These are phyloP conservation scores for Arabis hirsuta DNA, from an alignment of 345 rosid genomes.

Conservation along the genomic window DNA sequence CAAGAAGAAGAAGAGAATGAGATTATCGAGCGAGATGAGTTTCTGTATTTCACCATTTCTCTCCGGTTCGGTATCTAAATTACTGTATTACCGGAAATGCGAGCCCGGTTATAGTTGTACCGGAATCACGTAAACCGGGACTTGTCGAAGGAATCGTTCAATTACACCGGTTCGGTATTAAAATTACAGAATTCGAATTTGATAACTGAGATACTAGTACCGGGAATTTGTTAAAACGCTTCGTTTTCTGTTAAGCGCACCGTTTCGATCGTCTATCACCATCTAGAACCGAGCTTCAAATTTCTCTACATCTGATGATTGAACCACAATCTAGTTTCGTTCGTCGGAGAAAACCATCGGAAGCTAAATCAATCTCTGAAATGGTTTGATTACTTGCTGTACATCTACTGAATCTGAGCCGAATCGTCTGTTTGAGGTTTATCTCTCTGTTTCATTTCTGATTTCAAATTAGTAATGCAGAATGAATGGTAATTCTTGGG, in stretches of 20 bases:
- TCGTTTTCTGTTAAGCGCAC: conserved; percentile 31
- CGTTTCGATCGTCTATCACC: conserved; percentile 42
- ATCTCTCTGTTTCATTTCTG: background rate
- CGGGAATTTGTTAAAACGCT: too few relatives aligned
- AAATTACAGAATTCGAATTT: conserved; percentile 73
- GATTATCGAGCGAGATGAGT: conserved; percentile 33
- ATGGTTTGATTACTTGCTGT: conserved; percentile 38
- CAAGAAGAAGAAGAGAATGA: conserved; percentile 28
- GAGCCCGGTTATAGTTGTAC: conserved; percentile 8
- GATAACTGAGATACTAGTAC: too few relatives aligned
- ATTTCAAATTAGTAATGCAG: background rate
- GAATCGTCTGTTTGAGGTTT: conserved; percentile 62
- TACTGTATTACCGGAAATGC: background rate
- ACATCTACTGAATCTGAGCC: conserved; percentile 55
- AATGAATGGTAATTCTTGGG: background rate
- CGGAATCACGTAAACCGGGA: background rate
- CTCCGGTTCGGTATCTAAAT: conserved; percentile 28
- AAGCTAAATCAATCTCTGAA: conserved; percentile 32
- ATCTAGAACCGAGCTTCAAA: too few relatives aligned
- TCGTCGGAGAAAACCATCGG: conserved; percentile 34
- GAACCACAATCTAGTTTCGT: conserved; percentile 34
- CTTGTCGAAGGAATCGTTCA: too few relatives aligned
- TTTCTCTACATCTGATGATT: conserved; percentile 20
- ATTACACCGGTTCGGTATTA: background rate
- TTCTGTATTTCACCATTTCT: conserved; percentile 45